These are phyloP conservation scores for Lentinula guzmanii DNA, from an alignment of 768 basidiomycete species.

Conservation along the genomic window DNA sequence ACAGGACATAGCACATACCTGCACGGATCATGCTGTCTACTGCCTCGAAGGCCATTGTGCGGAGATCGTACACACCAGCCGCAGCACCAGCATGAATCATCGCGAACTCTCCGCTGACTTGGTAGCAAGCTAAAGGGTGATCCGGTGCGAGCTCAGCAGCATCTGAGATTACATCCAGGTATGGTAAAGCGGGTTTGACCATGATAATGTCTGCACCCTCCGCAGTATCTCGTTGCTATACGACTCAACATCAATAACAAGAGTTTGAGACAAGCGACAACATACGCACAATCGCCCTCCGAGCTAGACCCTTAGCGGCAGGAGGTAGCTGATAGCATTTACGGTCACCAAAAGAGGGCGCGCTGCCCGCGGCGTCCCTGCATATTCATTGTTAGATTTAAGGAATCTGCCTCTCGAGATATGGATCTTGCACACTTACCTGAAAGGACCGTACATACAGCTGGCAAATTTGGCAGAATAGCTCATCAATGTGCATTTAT, in stretches of 20 bases:
- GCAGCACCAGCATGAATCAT: slow-evolving; percentile 94
- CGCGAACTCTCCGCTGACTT: slow-evolving; percentile 96
- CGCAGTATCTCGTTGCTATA: slow-evolving; percentile 73
- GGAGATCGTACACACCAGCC: slow-evolving; percentile 90
- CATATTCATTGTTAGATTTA: not conserved
- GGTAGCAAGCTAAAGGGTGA: slow-evolving; percentile 94
- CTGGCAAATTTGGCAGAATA: slow-evolving; percentile 99
- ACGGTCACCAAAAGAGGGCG: slow-evolving; percentile 89
- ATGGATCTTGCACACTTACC: slow-evolving; percentile 38
- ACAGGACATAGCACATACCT: slow-evolving; percentile 41
- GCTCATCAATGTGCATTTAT: slow-evolving; percentile 89
- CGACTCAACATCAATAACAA: slow-evolving; percentile 1
- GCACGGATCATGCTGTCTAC: slow-evolving; percentile 90
- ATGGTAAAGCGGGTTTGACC: slow-evolving; percentile 96
- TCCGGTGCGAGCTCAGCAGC: slow-evolving; percentile 76
- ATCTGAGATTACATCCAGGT: slow-evolving; percentile 93
- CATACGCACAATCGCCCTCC: slow-evolving; percentile 80
- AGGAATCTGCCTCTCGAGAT: not conserved
- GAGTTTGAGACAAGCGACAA: not conserved
- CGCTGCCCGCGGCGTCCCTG: slow-evolving; percentile 97
- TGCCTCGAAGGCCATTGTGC: slow-evolving; percentile 91
- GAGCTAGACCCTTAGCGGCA: slow-evolving; percentile 79
- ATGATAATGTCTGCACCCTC: slow-evolving; percentile 99
- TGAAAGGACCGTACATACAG: slow-evolving; percentile 91
- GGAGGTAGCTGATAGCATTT: slow-evolving; percentile 99